phyloP scores from a whole-genome alignment of 2,329 filamentous ascomycete species.

The Fusarium musae region DNA sequence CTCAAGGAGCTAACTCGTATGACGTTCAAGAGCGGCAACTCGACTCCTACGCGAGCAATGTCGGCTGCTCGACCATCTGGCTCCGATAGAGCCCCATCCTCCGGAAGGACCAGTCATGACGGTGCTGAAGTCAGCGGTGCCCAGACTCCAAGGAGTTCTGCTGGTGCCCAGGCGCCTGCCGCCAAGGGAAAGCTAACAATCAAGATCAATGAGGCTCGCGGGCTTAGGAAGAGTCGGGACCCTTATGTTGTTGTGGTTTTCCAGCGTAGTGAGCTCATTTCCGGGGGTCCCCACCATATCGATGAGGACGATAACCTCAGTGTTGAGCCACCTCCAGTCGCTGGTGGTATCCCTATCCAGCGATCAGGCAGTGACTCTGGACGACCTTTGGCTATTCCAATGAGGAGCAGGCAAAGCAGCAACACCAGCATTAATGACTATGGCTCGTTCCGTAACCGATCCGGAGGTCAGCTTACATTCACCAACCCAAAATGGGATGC shows the following conservation, averaged over 20 bases:
- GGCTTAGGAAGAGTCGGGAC: conserved; percentile 82
- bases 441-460: conserved; percentile 68
- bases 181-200: conserved; percentile 90
- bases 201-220: conserved; percentile 86
- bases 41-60: conserved; percentile 88
- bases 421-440: conserved; percentile 85
- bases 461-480: conserved; percentile 64
- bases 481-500: conserved; percentile 96
- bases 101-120: conserved; percentile 53
- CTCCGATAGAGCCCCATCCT: conserved; percentile 55
- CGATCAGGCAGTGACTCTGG: conserved; percentile 84
- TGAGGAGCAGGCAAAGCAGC: conserved; percentile 96
- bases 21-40: conserved; percentile 87
- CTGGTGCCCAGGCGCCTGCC: conserved; percentile 72
- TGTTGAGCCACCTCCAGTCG: conserved; percentile 56
- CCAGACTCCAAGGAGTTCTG: conserved; percentile 59
- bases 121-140: conserved; percentile 61
- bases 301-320: conserved; percentile 68
- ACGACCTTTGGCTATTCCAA: conserved; percentile 90
- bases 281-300: conserved; percentile 77
- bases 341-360: conserved; percentile 69
- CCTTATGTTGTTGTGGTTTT: conserved; percentile 98
- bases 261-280: conserved; percentile 96
- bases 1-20: conserved; percentile 89
- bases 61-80: conserved; percentile 70